These are phyloP conservation scores for Mentha longifolia DNA, from an alignment of 257 asterid genomes.

Conservation along the genomic window DNA sequence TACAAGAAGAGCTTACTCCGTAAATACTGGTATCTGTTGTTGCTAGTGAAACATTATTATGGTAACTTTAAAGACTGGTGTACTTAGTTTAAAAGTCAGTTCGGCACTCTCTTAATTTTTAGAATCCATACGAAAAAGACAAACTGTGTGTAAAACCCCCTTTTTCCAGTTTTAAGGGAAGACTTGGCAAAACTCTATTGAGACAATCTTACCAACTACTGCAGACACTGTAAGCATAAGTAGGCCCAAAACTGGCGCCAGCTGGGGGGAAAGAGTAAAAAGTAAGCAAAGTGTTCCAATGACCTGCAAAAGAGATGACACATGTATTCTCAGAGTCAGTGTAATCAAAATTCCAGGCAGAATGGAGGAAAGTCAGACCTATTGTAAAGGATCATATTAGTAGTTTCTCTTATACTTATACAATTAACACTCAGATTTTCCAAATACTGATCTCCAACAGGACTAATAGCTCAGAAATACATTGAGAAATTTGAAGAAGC, in stretches of 20 bases:
- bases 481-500: constrained; percentile 18
- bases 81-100: background rate
- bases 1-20: background rate
- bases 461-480: background rate
- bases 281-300: constrained; percentile 85
- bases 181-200: constrained; percentile 1
- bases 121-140: constrained; percentile 18
- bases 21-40: background rate
- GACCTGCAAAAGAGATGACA: constrained; percentile 59
- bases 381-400: background rate
- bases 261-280: constrained; percentile 75
- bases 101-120: constrained; percentile 11
- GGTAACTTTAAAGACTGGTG: background rate
- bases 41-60: background rate
- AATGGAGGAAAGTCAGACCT: constrained; percentile 8
- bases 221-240: constrained; percentile 87
- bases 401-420: constrained; percentile 19
- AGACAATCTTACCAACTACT: constrained; percentile 69
- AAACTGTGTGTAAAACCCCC: background rate
- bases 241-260: constrained; percentile 88
- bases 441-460: constrained; percentile 14
- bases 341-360: constrained; percentile 21
- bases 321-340: constrained; percentile 19
- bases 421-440: constrained; percentile 14
- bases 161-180: background rate